A percentile compares a stretch with the other conserved stretches of the same genome.
phyloP scores from a whole-genome alignment of 345 rosid species.

The Hibiscus syriacus region DNA sequence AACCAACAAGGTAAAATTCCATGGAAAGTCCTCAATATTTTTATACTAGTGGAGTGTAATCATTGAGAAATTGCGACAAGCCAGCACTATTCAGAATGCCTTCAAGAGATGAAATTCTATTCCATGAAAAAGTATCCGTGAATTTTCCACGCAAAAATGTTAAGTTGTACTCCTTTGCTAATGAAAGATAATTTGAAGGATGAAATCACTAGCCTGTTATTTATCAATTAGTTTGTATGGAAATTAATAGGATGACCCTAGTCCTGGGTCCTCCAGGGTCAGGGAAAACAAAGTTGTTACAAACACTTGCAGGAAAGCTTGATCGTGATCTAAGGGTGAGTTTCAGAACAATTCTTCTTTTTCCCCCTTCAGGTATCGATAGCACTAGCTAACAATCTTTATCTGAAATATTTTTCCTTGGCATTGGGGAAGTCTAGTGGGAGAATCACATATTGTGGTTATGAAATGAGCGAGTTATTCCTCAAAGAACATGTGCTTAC shows the following conservation, averaged over 20 bases:
- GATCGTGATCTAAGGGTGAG: constrained; percentile 53
- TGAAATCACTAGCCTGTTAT: too few species aligned
- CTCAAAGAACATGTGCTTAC: constrained; percentile 71
- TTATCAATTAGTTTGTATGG: neutral
- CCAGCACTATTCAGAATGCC: too few species aligned
- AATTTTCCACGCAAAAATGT: neutral
- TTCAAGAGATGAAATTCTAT: too few species aligned
- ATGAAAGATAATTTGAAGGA: too few species aligned
- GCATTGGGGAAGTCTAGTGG: constrained; percentile 38
- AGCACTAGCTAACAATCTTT: neutral
- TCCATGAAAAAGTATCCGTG: neutral
- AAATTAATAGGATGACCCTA: constrained; percentile 62
- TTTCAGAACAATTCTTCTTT: neutral
- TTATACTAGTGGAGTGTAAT: too few species aligned
- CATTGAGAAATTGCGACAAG: neutral
- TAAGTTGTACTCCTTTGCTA: too few species aligned
- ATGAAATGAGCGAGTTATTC: constrained; percentile 53
- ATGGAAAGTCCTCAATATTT: neutral
- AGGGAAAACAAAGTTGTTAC: constrained; percentile 75
- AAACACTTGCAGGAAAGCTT: constrained; percentile 68
- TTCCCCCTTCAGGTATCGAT: neutral
- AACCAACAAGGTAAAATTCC: constrained; percentile 62
- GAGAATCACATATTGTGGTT: constrained; percentile 64
- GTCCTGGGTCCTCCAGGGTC: constrained; percentile 86
- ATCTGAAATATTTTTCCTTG: neutral